Base-by-base conservation (phyloP, 2,329 filamentous ascomycete species). In the Periconia sp. region DNA sequence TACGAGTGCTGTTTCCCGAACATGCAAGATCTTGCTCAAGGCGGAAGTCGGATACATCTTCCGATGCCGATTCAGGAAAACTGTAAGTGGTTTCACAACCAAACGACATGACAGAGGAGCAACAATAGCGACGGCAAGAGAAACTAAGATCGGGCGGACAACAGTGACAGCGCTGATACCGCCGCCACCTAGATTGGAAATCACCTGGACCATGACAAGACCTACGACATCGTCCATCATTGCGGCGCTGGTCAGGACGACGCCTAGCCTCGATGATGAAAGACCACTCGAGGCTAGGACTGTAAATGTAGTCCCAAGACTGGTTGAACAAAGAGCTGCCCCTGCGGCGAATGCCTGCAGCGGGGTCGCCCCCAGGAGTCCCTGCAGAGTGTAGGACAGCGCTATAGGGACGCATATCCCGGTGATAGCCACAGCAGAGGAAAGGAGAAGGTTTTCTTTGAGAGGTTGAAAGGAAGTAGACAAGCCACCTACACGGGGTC, bases 181-280 rank as follows among this genome's bases (percentile, higher is more conserved):
- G 7, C 48, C 54, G 68, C 85, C 78, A 67, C 86, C 78, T 0
- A 92, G 72, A 33, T 84, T 85, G 0, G 85, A 81, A 16, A 94
- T 85, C 32, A 92, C 79, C 52, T 89, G 82, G 0, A 90, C 85
- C 81, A 92, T 87, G 6, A 92, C 81, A 8, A 92, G 71, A 0
- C 87, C 88, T 1, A 88, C 79, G 0, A 92, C 84, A 68, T 94
- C 88, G 61, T 94, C 89, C 71, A 94, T 81, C 81, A 94, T 88
- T 0, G 88, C 89, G 1, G 87, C 88, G 45, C 81, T 85, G 2
- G 82, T 81, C 0, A 91, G 75, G 0, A 94, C 80, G 7, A 70
- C 83, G 43, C 72, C 89, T 0, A 85, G 62, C 2, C 81, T 70
- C 7, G 78, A 83, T 2, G 71, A 63, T n/a, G 71, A 72, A 9